phyloP scores from a whole-genome alignment of 1,284 basidiomycete species.

The Ganoderma multipileum region DNA sequence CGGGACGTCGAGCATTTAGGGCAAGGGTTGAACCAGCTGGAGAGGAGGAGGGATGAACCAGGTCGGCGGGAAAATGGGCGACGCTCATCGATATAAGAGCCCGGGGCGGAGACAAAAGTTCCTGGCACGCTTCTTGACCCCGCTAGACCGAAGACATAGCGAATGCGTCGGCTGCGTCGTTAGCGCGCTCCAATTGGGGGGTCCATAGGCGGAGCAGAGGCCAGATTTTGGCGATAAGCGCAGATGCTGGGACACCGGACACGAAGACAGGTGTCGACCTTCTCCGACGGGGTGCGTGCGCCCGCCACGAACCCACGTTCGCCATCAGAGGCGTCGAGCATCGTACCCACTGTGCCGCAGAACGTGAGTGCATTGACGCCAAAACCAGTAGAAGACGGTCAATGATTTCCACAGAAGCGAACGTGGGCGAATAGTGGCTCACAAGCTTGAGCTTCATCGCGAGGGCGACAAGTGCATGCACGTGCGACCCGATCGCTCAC shows the following conservation, averaged over 20 bases:
- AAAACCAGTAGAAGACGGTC: not conserved
- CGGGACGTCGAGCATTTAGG: slow-evolving; percentile 17
- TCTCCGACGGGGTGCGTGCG: not conserved
- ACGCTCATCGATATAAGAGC: slow-evolving; percentile 15
- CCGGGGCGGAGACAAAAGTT: not conserved
- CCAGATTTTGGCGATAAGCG: slow-evolving; percentile 12
- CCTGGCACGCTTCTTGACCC: slow-evolving; percentile 2
- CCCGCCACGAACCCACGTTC: slow-evolving; percentile 22
- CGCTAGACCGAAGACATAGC: slow-evolving; percentile 6
- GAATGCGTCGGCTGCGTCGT: slow-evolving; percentile 12
- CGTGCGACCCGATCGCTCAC: not conserved
- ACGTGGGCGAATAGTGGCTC: slow-evolving; percentile 4
- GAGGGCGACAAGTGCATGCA: not conserved
- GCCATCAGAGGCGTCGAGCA: not conserved
- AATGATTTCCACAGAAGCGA: not conserved
- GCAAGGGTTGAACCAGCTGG: slow-evolving; percentile 5
- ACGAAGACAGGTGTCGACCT: not conserved
- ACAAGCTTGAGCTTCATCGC: not conserved
- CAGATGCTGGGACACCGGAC: not conserved
- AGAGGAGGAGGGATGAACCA: slow-evolving; percentile 3
- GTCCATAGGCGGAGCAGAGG: slow-evolving; percentile 3
- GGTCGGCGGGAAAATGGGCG: not conserved
- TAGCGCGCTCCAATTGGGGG: slow-evolving; percentile 12
- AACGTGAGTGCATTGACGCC: not conserved
- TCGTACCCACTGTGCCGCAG: not conserved